A percentile compares a stretch with the other conserved stretches of the same genome.
Conservation (phyloP, 805 yeast species). For the Wickerhamomyces bovis region DNA sequence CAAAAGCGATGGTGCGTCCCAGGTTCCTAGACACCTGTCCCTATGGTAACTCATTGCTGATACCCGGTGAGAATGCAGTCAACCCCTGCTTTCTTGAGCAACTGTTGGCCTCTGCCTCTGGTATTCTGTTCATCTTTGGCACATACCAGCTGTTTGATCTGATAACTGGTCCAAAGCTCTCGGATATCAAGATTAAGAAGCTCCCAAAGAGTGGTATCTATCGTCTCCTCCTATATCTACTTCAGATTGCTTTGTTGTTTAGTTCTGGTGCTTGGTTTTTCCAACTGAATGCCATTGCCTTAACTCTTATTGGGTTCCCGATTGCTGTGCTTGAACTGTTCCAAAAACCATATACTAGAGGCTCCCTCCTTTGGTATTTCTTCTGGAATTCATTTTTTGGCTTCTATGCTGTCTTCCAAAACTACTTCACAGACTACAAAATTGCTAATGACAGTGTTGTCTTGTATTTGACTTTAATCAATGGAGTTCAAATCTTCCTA, state of each 20-base stretch:
- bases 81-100: slow-evolving; percentile 22
- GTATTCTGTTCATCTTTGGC: slow-evolving; percentile 13
- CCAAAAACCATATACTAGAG: slow-evolving; percentile 47
- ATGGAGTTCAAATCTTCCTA: slow-evolving; percentile 24
- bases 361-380: slow-evolving; percentile 74
- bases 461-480: slow-evolving; percentile 25
- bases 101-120: slow-evolving; percentile 5
- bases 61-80: slow-evolving; percentile 22
- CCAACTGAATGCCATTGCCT: slow-evolving; percentile 11
- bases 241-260: slow-evolving; percentile 9
- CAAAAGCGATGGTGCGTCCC: neutral
- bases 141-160: slow-evolving; percentile 10
- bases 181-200: slow-evolving; percentile 9
- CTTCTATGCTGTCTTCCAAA: slow-evolving; percentile 37
- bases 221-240: slow-evolving; percentile 6
- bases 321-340: slow-evolving; percentile 39
- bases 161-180: neutral
- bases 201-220: slow-evolving; percentile 11
- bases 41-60: slow-evolving; percentile 8
- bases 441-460: slow-evolving; percentile 19
- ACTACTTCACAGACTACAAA: slow-evolving; percentile 25
- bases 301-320: slow-evolving; percentile 30
- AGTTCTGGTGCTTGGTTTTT: slow-evolving; percentile 1
- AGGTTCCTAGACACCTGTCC: slow-evolving; percentile 1
- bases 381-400: slow-evolving; percentile 45